Evolutionary conservation across 2,329 filamentous ascomycete species (phyloP).

Genomic region (Fusarium tupiense): DNA sequence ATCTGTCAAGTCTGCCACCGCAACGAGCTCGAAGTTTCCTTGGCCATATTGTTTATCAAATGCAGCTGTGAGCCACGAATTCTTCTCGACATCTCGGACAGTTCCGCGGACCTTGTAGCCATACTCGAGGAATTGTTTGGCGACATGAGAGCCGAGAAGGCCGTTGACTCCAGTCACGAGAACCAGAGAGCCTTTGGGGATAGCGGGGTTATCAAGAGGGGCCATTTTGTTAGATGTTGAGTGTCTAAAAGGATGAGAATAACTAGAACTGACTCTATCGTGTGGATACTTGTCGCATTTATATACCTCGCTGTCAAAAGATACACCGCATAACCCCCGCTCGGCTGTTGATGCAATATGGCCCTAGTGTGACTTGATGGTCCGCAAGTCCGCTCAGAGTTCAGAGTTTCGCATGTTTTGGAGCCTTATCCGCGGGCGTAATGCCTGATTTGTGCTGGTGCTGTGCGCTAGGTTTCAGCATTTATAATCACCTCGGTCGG

Average conservation of each 20-base stretch:
- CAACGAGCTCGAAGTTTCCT: conserved; percentile 48
- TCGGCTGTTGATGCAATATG: neutral
- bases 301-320: neutral
- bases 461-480: neutral
- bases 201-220: conserved; percentile 27
- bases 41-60: conserved; percentile 48
- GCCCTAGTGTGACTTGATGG: neutral
- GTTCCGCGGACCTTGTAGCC: conserved; percentile 59
- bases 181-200: conserved; percentile 46
- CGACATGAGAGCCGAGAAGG: conserved; percentile 53
- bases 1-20: conserved; percentile 48
- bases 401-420: neutral
- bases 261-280: neutral
- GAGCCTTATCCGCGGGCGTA: neutral
- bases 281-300: neutral
- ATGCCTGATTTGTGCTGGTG: conserved; percentile 3
- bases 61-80: conserved; percentile 43
- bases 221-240: conserved; percentile 1
- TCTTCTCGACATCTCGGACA: conserved; percentile 49
- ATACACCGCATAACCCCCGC: neutral
- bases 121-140: conserved; percentile 49
- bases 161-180: conserved; percentile 56
- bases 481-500: neutral
- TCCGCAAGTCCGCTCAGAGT: neutral
- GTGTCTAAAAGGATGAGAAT: neutral